A percentile compares a stretch with the other conserved stretches of the same genome.
Conservation (phyloP, 352 stramenopile genomes). For the Phytophthora nicotianae region DNA sequence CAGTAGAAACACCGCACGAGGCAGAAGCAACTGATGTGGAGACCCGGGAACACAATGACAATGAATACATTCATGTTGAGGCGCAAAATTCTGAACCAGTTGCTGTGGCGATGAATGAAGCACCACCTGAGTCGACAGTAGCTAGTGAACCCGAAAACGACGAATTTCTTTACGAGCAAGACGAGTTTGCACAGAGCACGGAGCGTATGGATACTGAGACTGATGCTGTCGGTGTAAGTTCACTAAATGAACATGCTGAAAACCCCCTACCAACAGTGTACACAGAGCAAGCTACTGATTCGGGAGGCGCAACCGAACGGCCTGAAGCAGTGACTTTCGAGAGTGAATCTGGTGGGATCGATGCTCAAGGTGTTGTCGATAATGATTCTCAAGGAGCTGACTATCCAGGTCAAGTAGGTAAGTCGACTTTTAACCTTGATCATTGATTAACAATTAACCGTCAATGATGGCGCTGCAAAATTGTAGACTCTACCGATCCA, state of each 20-base stretch:
- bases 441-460: background rate
- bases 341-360: background rate
- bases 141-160: constrained; percentile 7
- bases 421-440: background rate
- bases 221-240: background rate
- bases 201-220: background rate
- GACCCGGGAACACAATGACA: background rate
- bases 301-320: background rate
- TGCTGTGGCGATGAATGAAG: background rate
- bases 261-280: background rate
- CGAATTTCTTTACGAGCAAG: constrained; percentile 23
- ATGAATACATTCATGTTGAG: background rate
- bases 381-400: background rate
- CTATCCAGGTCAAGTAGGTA: constrained; percentile 10
- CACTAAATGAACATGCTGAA: constrained; percentile 1
- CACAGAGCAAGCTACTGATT: background rate
- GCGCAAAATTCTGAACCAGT: background rate
- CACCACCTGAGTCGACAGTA: background rate
- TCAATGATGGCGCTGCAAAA: too few species aligned
- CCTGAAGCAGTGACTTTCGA: background rate
- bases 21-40: background rate
- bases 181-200: constrained; percentile 20
- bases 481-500: background rate
- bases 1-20: background rate
- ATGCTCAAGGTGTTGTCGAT: background rate